Evolutionary conservation across 2,329 filamentous ascomycete genomes (phyloP), one percentile per base, ranked within the genome.

Genomic region (Diplodia intermedia): DNA sequence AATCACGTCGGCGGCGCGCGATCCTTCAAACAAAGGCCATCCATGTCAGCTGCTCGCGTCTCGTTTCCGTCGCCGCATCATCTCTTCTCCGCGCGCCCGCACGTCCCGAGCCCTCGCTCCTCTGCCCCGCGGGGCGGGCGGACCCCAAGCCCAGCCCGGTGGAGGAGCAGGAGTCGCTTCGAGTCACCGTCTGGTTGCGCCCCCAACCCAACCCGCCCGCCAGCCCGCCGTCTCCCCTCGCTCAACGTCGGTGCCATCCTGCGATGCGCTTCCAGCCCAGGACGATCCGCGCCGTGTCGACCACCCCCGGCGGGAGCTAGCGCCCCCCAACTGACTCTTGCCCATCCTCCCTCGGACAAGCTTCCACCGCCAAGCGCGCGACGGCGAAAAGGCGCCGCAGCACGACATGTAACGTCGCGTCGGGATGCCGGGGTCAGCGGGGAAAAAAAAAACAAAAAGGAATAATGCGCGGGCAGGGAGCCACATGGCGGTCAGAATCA

Each of bases 361-460:
- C 60, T 63, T 53, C 60, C 60, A 53, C 31, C 60, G 60, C 60
- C 60, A 63, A 63, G 60, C n/a, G 47, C 60, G 60, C 43, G 60
- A 52, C 8, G n/a, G 57, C 57, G 40, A 49, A 62, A 40, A 52
- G 60, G 60, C 60, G 60, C 57, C 57, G 57, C 57, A 18, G 38
- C 57, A 43, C 18, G 23, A 12, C 60, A 63, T 63, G 60, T 63
- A 63, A 63, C 60, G 60, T 63, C 47, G 60, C 43, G 15, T 50
- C 38, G 4, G 55, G 20, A 14, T 47, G 26, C 60, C 26, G 40
- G 57, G 43, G 60, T 52, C 40, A 49, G 40, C 40, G 57, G 29
- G 33, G 11, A 31, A n/a, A n/a, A n/a, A 26, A 61, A 43, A 33
- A 31, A 43, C 4, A 15, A 29, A 31, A 23, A 14, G 5, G 9